These are phyloP conservation scores for Kregervanrija delftensis DNA, from an alignment of 805 yeast genomes.

Conservation along the genomic window DNA sequence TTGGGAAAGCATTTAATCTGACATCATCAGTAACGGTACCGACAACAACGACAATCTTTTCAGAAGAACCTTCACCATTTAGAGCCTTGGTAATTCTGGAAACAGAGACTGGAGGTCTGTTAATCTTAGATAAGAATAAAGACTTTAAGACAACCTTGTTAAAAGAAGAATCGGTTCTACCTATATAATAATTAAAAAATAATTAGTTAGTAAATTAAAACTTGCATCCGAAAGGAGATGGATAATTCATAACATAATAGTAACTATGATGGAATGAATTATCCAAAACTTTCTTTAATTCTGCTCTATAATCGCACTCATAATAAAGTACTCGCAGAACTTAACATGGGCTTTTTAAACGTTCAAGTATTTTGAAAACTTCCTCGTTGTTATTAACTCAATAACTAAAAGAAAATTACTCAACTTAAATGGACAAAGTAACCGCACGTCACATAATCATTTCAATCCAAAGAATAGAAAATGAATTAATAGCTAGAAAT, in stretches of 20 bases:
- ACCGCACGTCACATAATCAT: too few relatives aligned
- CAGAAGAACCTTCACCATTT: slow-evolving; percentile 73
- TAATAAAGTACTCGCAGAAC: slow-evolving; percentile 27
- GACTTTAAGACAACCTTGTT: slow-evolving; percentile 94
- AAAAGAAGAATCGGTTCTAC: slow-evolving; percentile 99
- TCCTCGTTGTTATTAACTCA: too few relatives aligned
- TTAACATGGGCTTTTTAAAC: too few relatives aligned
- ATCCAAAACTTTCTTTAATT: slow-evolving; percentile 16
- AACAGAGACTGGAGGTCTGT: slow-evolving; percentile 99
- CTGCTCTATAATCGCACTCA: slow-evolving; percentile 46
- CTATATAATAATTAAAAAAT: slow-evolving; percentile 29
- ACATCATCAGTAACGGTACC: slow-evolving; percentile 99
- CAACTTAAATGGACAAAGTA: too few relatives aligned
- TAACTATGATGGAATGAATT: neutral
- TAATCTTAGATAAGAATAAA: slow-evolving; percentile 94
- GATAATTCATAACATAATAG: neutral
- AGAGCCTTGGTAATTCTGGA: slow-evolving; percentile 85
- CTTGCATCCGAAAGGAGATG: slow-evolving; percentile 8
- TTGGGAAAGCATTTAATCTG: slow-evolving; percentile 92
- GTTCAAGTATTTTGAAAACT: too few relatives aligned
- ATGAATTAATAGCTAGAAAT: neutral
- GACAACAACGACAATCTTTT: slow-evolving; percentile 93
- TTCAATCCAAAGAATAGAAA: too few relatives aligned
- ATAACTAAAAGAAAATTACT: too few relatives aligned
- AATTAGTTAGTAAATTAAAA: slow-evolving; percentile 10